A percentile compares a stretch with the other conserved stretches of the same genome.
Evolutionary conservation across 768 basidiomycete species (phyloP).

Genomic region (Kwoniella heveanensis): DNA sequence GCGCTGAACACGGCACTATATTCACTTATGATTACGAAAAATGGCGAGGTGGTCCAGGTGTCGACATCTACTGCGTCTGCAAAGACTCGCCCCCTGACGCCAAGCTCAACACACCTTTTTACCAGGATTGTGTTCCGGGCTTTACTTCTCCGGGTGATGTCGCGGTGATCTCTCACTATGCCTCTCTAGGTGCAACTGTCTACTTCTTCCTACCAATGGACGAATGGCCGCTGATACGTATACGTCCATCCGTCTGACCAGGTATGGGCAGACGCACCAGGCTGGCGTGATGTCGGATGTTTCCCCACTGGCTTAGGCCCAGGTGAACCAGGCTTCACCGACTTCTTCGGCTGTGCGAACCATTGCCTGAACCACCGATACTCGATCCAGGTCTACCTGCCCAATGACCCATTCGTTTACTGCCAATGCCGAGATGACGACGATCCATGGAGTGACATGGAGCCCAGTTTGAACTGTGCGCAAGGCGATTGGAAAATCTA

Average conservation of each 20-base stretch:
- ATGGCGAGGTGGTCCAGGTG: conserved; percentile 1
- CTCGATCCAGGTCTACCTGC: not conserved
- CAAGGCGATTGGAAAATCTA: conserved; percentile 11
- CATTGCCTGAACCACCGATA: not conserved
- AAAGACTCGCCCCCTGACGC: conserved; percentile 6
- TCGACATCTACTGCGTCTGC: conserved; percentile 5
- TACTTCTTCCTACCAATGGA: too few relatives aligned
- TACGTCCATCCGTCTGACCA: not conserved
- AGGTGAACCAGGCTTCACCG: not conserved
- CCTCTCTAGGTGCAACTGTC: too few relatives aligned
- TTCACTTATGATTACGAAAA: conserved; percentile 1
- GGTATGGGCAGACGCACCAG: not conserved
- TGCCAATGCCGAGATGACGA: not conserved
- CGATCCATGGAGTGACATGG: not conserved
- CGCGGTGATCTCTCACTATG: not conserved
- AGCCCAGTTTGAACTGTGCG: not conserved
- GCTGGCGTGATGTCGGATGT: not conserved
- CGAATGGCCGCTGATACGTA: too few relatives aligned
- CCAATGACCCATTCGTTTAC: not conserved
- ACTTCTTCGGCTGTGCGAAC: not conserved
- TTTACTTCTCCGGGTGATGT: not conserved
- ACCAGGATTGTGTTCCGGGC: not conserved
- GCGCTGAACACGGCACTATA: not conserved
- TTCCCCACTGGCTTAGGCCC: not conserved
- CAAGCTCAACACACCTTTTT: not conserved